Percentiles rank a stretch among this genome's conserved stretches.
Conservation (phyloP, 2,329 filamentous ascomycete genomes). For the Clonostachys rosea region DNA sequence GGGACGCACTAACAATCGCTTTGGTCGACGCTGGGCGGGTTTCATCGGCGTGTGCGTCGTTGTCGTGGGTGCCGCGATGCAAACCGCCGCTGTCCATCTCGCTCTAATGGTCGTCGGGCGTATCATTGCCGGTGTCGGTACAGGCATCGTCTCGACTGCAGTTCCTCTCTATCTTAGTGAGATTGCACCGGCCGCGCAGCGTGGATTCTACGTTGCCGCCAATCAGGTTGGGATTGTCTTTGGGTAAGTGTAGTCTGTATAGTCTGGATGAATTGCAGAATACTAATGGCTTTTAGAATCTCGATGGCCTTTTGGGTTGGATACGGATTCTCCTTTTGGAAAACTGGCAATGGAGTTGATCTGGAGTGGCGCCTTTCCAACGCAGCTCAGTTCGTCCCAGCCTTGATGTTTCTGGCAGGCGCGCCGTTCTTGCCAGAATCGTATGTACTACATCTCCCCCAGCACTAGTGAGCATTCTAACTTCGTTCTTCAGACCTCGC, state of each 20-base stretch:
- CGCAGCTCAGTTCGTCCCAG: constrained; percentile 23
- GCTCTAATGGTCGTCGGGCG: constrained; percentile 11
- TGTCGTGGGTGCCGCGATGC: constrained; percentile 8
- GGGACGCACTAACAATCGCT: constrained; percentile 7
- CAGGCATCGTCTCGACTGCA: constrained; percentile 8
- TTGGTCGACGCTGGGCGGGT: constrained; percentile 11
- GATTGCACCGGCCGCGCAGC: constrained; percentile 7
- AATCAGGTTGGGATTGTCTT: constrained; percentile 11
- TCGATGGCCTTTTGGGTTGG: constrained; percentile 18
- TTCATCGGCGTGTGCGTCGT: constrained; percentile 7
- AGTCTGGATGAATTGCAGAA: background rate
- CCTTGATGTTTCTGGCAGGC: constrained; percentile 19
- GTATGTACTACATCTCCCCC: constrained; percentile 8
- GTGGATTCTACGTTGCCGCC: constrained; percentile 9
- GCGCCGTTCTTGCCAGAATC: constrained; percentile 23
- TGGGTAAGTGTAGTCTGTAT: constrained; percentile 1
- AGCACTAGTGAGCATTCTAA: background rate
- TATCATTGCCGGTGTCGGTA: constrained; percentile 9
- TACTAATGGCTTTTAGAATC: constrained; percentile 5
- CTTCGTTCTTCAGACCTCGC: constrained; percentile 13
- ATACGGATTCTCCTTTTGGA: constrained; percentile 25
- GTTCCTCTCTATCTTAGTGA: constrained; percentile 11
- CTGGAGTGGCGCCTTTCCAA: constrained; percentile 25
- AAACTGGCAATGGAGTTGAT: constrained; percentile 17
- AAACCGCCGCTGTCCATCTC: constrained; percentile 6